These are phyloP conservation scores for Talaromyces funiculosus DNA, from an alignment of 2,329 filamentous ascomycete species.

Conservation along the genomic window DNA sequence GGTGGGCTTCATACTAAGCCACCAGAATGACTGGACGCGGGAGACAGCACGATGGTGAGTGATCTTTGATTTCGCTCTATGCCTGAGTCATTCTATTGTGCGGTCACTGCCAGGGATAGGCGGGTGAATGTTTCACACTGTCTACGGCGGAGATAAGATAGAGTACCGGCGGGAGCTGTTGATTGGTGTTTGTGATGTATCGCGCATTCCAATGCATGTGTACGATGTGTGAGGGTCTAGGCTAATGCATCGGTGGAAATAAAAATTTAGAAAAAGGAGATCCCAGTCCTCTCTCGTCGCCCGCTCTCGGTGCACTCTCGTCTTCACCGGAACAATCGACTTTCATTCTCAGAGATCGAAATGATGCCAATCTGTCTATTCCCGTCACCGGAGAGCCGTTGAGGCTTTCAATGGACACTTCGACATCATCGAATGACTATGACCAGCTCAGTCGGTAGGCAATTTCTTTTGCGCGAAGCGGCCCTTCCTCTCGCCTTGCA, in stretches of 20 bases:
- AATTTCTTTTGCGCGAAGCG: neutral
- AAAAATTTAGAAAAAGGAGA: conserved; percentile 26
- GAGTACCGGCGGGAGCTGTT: neutral
- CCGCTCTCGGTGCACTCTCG: conserved; percentile 31
- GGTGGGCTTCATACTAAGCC: conserved; percentile 3
- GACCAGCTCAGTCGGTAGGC: conserved; percentile 68
- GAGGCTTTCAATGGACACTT: conserved; percentile 72
- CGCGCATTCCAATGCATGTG: conserved; percentile 11
- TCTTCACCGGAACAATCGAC: conserved; percentile 31
- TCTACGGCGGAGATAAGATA: conserved; percentile 11
- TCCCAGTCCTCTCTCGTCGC: conserved; percentile 34
- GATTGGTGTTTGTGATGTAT: conserved; percentile 11
- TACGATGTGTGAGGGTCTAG: conserved; percentile 5
- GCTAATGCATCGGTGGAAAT: conserved; percentile 5
- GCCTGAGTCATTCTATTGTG: neutral
- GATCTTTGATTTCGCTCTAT: neutral
- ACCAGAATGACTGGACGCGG: conserved; percentile 29
- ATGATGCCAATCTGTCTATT: conserved; percentile 44
- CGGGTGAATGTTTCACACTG: neutral
- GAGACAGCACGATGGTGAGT: conserved; percentile 37
- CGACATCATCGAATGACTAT: conserved; percentile 52
- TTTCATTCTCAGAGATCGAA: conserved; percentile 44
- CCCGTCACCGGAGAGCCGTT: conserved; percentile 52
- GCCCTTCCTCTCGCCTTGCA: neutral
- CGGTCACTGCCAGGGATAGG: neutral